Base-by-base conservation (phyloP, 441 rosid species). In the Corymbia citriodora region DNA sequence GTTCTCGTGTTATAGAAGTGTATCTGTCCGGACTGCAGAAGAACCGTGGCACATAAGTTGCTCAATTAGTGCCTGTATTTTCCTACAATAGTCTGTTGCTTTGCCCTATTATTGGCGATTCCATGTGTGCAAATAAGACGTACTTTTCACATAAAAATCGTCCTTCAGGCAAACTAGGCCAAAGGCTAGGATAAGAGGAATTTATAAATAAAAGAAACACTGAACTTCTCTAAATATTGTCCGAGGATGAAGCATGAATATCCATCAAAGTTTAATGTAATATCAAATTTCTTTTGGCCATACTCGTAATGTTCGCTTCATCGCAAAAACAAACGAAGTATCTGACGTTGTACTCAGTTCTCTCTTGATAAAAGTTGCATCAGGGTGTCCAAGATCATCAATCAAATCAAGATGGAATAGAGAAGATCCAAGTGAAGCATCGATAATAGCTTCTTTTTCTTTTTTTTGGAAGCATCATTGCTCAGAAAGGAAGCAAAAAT, bases 1-100 rank as follows among this genome's bases (percentile, higher is more conserved):
- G 97, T 94, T 89, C 95, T 93, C 55, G 94, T 93, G 89, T 95
- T 95, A 68, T 92, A 93, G 88, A 94, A 92, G 94, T 95, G 94
- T 93, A 95, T 93, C 94, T 94, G 79, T 91, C 96, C 96, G 33
- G 95, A 93, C 97, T 95, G 95, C 74, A 90, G 40, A 31, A 55
- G 88, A n/a, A 53, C 36, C 29, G 31, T 21, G 11, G 10, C 88
- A 36, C 52, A n/a, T 7, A 12, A 87, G 36, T 55, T 33, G 27
- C 68, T 54, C 48, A 55, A 55, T 45, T 31, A 33, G n/a, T 8
- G 61, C 16, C 88, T 33, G 36, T 17, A 53, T 9, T 50, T 53
- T 55, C 7, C 48, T 13, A 87, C 36, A 9, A 5, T 40, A 52
- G 16, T 31, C 52, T 23, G 52, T 8, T 12, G 85, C 52, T 45